phyloP scores from a whole-genome alignment of 352 stramenopile genomes.

The Phytophthora pini region DNA sequence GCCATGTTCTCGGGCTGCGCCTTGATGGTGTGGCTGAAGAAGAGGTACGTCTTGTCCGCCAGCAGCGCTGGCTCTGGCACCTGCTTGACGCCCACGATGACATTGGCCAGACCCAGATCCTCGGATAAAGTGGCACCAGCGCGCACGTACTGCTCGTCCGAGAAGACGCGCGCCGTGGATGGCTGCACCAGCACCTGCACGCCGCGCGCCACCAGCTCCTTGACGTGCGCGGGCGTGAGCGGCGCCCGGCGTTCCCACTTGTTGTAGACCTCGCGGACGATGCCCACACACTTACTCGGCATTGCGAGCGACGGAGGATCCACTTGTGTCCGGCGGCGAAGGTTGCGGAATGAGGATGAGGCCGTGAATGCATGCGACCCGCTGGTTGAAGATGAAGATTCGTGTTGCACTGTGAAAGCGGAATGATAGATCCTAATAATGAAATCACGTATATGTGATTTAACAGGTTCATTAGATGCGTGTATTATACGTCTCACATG shows the following conservation, averaged over 20 bases:
- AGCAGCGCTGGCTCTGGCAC: conserved; percentile 85
- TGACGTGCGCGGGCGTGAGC: conserved; percentile 91
- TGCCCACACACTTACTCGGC: conserved; percentile 80
- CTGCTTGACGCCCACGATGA: conserved; percentile 97
- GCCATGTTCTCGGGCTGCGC: conserved; percentile 96
- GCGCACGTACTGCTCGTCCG: conserved; percentile 91
- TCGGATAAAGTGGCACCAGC: conserved; percentile 92
- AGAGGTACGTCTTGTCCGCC: conserved; percentile 95
- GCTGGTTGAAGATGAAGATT: conserved; percentile 20
- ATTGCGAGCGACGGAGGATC: conserved; percentile 4
- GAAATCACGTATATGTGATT: too few relatives aligned
- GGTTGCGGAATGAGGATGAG: conserved; percentile 22
- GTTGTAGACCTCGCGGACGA: conserved; percentile 95
- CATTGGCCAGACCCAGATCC: conserved; percentile 85
- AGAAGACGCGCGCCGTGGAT: conserved; percentile 92
- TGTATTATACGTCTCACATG: too few relatives aligned
- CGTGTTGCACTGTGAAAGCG: conserved; percentile 4
- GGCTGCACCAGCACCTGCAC: conserved; percentile 95
- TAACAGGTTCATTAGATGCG: too few relatives aligned
- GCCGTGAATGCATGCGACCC: conserved; percentile 5
- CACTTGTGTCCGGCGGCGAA: conserved; percentile 13
- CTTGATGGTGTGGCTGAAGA: conserved; percentile 98
- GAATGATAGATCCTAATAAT: not conserved
- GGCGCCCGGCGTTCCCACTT: conserved; percentile 96
- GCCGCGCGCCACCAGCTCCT: conserved; percentile 79